Evolutionary conservation across 345 rosid genomes (phyloP).

Genomic region (Leavenworthia alabamica): DNA sequence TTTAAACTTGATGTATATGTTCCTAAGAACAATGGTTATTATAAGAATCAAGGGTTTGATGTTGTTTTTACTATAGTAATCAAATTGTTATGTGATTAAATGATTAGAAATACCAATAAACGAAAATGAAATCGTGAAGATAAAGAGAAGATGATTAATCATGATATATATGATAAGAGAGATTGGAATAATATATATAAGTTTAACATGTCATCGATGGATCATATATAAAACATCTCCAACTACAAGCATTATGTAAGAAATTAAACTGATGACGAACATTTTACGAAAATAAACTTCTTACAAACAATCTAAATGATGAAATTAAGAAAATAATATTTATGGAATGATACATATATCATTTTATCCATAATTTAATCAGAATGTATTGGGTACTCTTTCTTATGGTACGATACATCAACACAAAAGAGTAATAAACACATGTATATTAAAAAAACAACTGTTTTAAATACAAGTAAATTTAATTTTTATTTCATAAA

Average conservation of each 20-base stretch:
- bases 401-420: too few species aligned
- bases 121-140: conserved; percentile 22
- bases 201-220: conserved; percentile 1
- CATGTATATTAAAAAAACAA: too few species aligned
- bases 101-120: conserved; percentile 11
- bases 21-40: not conserved
- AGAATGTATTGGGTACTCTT: too few species aligned
- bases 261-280: too few species aligned
- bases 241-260: conserved; percentile 15
- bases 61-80: not conserved
- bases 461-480: too few species aligned
- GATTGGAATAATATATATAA: not conserved
- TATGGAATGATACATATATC: too few species aligned
- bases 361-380: too few species aligned
- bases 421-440: too few species aligned
- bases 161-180: conserved; percentile 10
- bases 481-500: too few species aligned
- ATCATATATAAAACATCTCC: conserved; percentile 8
- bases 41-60: not conserved
- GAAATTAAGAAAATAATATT: too few species aligned
- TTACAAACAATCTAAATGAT: too few species aligned
- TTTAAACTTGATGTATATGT: not conserved
- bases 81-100: conserved; percentile 4
- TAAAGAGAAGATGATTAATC: conserved; percentile 20
- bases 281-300: too few species aligned